phyloP scores from a whole-genome alignment of 768 basidiomycete species.

The Leccinellum rugosiceps region DNA sequence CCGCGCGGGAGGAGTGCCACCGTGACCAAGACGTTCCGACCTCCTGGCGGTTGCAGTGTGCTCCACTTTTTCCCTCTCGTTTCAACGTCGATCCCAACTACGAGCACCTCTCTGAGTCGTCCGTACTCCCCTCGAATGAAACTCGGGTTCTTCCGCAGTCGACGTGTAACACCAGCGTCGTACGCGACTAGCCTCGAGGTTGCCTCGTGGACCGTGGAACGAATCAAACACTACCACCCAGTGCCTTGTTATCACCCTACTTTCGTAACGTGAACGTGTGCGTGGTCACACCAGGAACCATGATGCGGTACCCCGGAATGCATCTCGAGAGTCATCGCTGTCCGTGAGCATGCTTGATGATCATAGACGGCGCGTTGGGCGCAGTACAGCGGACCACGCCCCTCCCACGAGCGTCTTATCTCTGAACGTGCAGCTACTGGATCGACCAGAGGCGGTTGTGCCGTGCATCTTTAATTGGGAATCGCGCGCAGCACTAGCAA shows the following conservation, averaged over 20 bases:
- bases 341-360: not conserved
- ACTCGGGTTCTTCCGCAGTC: not conserved
- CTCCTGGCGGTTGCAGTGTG: not conserved
- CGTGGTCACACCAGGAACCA: not conserved
- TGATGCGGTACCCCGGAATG: not conserved
- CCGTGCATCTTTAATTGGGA: not conserved
- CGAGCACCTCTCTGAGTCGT: not conserved
- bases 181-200: slow-evolving; percentile 14
- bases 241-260: not conserved
- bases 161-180: not conserved
- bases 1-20: not conserved
- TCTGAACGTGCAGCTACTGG: no score
- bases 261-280: not conserved
- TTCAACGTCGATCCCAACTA: not conserved
- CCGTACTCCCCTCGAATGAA: not conserved
- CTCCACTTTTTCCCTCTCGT: not conserved
- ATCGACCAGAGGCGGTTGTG: not conserved
- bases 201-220: slow-evolving; percentile 8
- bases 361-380: not conserved
- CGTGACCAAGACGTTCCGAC: no score
- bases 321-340: no score
- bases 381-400: not conserved
- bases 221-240: not conserved
- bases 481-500: not conserved
- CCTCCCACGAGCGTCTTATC: not conserved